These are phyloP conservation scores for Theobroma cacao DNA, from an alignment of 345 rosid species.

Conservation along the genomic window DNA sequence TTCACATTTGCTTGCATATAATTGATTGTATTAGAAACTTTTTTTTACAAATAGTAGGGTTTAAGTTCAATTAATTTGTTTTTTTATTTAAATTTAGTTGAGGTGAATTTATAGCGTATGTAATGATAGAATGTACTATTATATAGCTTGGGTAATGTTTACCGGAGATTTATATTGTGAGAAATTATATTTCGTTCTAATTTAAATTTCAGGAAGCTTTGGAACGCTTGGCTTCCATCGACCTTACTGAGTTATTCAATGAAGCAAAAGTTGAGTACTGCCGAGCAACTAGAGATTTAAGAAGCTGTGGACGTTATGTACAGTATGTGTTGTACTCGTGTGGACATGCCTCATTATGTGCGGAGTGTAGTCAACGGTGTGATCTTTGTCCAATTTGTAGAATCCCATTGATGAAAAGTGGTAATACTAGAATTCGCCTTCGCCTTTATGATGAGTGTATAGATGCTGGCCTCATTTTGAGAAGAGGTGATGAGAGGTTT, in stretches of 20 bases:
- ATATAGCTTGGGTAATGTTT: background rate
- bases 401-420: slow-evolving; percentile 41
- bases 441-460: slow-evolving; percentile 84
- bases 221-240: slow-evolving; percentile 70
- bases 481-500: slow-evolving; percentile 49
- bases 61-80: background rate
- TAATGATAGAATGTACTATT: background rate
- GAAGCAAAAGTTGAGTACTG: slow-evolving; percentile 90
- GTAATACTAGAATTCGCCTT: slow-evolving; percentile 36
- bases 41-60: background rate
- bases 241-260: slow-evolving; percentile 66
- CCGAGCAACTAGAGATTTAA: slow-evolving; percentile 90
- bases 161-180: background rate
- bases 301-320: slow-evolving; percentile 82
- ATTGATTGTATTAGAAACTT: background rate
- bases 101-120: background rate
- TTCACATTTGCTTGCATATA: background rate
- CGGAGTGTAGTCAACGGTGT: slow-evolving; percentile 76
- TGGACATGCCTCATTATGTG: slow-evolving; percentile 90
- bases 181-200: slow-evolving; percentile 11
- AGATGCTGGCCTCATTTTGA: slow-evolving; percentile 78
- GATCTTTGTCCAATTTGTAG: slow-evolving; percentile 93
- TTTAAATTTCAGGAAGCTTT: slow-evolving; percentile 72
- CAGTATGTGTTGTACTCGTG: slow-evolving; percentile 65
- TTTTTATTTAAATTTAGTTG: background rate